Conservation (phyloP, 805 yeast species). For the Deakozyma indianensis region DNA sequence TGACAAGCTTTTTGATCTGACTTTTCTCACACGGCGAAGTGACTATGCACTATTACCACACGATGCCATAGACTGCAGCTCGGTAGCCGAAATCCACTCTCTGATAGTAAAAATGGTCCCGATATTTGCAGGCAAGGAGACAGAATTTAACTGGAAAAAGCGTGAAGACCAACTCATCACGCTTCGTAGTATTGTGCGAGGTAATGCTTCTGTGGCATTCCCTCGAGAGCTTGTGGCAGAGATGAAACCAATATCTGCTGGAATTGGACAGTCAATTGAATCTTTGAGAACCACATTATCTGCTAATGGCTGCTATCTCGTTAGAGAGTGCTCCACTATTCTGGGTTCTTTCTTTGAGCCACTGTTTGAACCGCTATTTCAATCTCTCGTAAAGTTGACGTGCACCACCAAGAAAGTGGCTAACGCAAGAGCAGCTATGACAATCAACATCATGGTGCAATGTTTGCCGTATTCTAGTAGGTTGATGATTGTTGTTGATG, state of each 20-base stretch:
- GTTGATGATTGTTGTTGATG: conserved; percentile 33
- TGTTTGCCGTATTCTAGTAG: conserved; percentile 41
- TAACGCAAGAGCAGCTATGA: conserved; percentile 30
- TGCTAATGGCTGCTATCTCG: conserved; percentile 56
- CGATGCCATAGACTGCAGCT: conserved; percentile 18
- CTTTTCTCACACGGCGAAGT: conserved; percentile 13
- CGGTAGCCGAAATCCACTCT: conserved; percentile 18
- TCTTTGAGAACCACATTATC: conserved; percentile 81
- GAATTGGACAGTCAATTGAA: conserved; percentile 46
- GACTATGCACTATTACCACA: conserved; percentile 28
- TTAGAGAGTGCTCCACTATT: conserved; percentile 40
- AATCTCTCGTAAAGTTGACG: conserved; percentile 37
- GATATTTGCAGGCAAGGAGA: conserved; percentile 57
- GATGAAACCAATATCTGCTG: conserved; percentile 34
- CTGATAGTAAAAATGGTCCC: conserved; percentile 19
- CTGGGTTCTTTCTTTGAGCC: conserved; percentile 15
- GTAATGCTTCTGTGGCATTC: conserved; percentile 31
- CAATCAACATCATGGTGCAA: conserved; percentile 35
- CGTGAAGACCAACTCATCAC: conserved; percentile 51
- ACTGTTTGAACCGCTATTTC: conserved; percentile 35
- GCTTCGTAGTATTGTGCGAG: conserved; percentile 47
- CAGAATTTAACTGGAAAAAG: conserved; percentile 72
- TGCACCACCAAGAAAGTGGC: conserved; percentile 52
- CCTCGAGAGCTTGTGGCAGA: conserved; percentile 23
- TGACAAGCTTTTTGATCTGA: not conserved